Evolutionary conservation across 1,139 yeast genomes (phyloP).

Genomic region (Yamadazyma dendronema): DNA sequence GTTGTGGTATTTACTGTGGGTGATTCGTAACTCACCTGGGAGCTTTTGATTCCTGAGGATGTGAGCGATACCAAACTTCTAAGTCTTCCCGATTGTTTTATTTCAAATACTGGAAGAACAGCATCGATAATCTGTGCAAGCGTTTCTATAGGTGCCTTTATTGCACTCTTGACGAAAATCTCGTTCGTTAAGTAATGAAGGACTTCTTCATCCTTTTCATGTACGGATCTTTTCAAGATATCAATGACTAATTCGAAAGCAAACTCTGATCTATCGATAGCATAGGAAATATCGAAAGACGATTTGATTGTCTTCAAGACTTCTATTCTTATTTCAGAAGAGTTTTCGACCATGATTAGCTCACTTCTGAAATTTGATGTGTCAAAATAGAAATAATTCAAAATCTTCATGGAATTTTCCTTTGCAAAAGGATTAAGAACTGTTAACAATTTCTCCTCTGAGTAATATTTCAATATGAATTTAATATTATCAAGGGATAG

Average conservation of each 20-base stretch:
- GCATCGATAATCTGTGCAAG: constrained; percentile 23
- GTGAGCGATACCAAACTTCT: constrained; percentile 23
- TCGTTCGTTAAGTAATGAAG: constrained; percentile 32
- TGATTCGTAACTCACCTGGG: constrained; percentile 9
- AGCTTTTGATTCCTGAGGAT: constrained; percentile 16
- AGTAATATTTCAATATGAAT: constrained; percentile 47
- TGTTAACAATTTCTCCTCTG: constrained; percentile 52
- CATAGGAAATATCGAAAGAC: constrained; percentile 37
- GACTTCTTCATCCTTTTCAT: constrained; percentile 31
- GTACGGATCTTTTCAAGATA: constrained; percentile 26
- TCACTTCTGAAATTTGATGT: constrained; percentile 8
- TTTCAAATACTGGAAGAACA: constrained; percentile 15
- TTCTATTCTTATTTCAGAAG: constrained; percentile 31
- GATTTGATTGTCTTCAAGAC: constrained; percentile 45
- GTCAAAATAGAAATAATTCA: constrained; percentile 45
- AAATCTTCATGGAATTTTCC: constrained; percentile 42
- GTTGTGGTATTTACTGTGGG: constrained; percentile 3
- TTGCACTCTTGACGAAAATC: constrained; percentile 26
- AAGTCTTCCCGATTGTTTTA: constrained; percentile 12
- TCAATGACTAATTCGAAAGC: constrained; percentile 31
- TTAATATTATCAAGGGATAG: constrained; percentile 36
- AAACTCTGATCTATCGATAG: constrained; percentile 22
- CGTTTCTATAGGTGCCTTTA: constrained; percentile 21
- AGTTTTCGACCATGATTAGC: constrained; percentile 11
- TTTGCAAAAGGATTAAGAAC: constrained; percentile 56